These are phyloP conservation scores for Yamadazyma diddensiae DNA, from an alignment of 1,139 yeast genomes.

Conservation along the genomic window DNA sequence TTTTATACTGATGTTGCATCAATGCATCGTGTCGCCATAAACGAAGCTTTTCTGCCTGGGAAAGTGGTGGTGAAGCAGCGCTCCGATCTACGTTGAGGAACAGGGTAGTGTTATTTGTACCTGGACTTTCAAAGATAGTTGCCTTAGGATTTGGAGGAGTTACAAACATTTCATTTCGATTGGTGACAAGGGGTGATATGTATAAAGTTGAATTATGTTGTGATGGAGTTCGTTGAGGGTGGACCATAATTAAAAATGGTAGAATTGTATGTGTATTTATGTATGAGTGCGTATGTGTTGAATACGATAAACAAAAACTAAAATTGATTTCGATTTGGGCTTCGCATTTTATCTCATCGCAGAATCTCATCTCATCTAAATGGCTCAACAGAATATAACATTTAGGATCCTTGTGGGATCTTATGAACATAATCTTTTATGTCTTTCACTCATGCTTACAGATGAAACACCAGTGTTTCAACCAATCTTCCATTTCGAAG, in stretches of 20 bases:
- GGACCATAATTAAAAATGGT: conserved; percentile 29
- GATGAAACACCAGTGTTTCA: conserved; percentile 62
- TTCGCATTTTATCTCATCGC: too few species aligned
- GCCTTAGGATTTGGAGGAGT: conserved; percentile 54
- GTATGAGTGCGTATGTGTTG: too few species aligned
- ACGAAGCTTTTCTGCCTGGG: conserved; percentile 83
- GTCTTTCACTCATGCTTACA: conserved; percentile 68
- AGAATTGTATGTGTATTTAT: too few species aligned
- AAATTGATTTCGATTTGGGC: too few species aligned
- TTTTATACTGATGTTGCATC: conserved; percentile 86
- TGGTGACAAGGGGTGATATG: conserved; percentile 57
- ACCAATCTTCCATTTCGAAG: conserved; percentile 93
- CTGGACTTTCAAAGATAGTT: conserved; percentile 43
- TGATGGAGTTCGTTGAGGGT: conserved; percentile 34
- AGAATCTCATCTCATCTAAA: conserved; percentile 7
- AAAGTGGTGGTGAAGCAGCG: conserved; percentile 36
- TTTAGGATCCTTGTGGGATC: conserved; percentile 91
- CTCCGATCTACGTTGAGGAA: conserved; percentile 33
- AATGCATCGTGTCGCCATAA: conserved; percentile 94
- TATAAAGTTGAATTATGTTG: conserved; percentile 63
- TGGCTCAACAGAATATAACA: neutral
- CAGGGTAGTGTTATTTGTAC: conserved; percentile 40
- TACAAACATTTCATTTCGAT: conserved; percentile 47
- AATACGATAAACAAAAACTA: too few species aligned
- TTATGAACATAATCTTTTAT: conserved; percentile 87